Base-by-base conservation (phyloP, 1,139 yeast species). In the Geotrichum aggregatum region DNA sequence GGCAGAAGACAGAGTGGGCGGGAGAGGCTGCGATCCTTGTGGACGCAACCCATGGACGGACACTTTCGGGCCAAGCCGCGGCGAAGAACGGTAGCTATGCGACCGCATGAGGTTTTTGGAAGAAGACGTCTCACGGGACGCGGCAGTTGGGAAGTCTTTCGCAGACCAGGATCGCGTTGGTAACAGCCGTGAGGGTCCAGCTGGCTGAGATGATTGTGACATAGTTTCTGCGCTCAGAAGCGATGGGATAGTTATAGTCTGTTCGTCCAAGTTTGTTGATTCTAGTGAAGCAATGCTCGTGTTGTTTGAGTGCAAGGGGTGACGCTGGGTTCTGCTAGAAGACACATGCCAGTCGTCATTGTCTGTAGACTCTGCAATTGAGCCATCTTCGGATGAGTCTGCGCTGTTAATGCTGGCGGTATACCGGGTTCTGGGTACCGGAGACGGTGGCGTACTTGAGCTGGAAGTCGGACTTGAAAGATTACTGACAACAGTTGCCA, bases 301-400 rank as follows among this genome's bases (percentile, higher is more conserved):
- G 30, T 31, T 44, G 24, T 43, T 44, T n/a, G 49, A 43, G 24
- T 43, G 41, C 19, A 50, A 22, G 8, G 52, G 52, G 14, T 50
- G 52, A 36, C 35, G 33, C 7, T 22, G 34, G 10, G 36, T 35
- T 34, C 38, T 38, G 34, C 16, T 50, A 34, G 36, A 38, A 33
- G 22, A 30, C 5, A 16, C 21, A 11, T 26, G 24, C 16, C 18
- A 14, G n/a, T 22, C 19, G 7, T 21, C 19, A 13, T 21, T n/a
- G 14, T 40, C 31, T n/a, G 31, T 21, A 3, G n/a, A n/a, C 31
- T 16, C 18, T n/a, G 7, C 31, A 40, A 22, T 26, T 40, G 44
- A 40, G 33, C 31, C 3, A 13, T 16, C 30, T 10, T 40, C 44
- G 11, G 28, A 14, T 19, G 18, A 13, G n/a, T 38, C 41, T 14